Evolutionary conservation across 768 basidiomycete genomes (phyloP).

Genomic region (Hemileccinum impolitum): DNA sequence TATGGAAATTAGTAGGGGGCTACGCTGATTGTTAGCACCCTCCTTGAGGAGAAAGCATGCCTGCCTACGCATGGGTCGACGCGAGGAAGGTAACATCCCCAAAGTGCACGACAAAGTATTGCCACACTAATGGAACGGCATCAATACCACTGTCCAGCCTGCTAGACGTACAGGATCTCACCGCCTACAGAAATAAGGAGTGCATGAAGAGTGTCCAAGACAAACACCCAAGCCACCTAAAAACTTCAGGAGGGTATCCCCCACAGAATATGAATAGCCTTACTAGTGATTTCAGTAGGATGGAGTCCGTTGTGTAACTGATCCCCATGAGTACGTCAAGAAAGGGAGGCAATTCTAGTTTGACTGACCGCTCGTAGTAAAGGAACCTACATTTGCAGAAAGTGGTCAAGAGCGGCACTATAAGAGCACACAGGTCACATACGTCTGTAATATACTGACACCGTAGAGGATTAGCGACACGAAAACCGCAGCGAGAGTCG

Average conservation of each 20-base stretch:
- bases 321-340: constrained; percentile 2
- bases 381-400: constrained; percentile 16
- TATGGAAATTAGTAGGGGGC: constrained; percentile 20
- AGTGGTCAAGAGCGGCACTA: background rate
- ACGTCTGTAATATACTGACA: constrained; percentile 26
- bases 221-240: constrained; percentile 22
- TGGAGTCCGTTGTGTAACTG: constrained; percentile 14
- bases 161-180: constrained; percentile 1
- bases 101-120: constrained; percentile 22
- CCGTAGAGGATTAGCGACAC: constrained; percentile 23
- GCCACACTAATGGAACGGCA: constrained; percentile 14
- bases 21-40: constrained; percentile 10
- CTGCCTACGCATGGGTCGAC: constrained; percentile 19
- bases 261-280: background rate
- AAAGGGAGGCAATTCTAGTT: background rate
- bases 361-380: constrained; percentile 24
- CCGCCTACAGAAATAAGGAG: constrained; percentile 18
- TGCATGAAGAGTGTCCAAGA: constrained; percentile 16
- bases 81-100: constrained; percentile 13
- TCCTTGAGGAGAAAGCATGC: constrained; percentile 4
- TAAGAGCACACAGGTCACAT: background rate
- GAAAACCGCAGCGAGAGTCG: constrained; percentile 19
- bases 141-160: constrained; percentile 1
- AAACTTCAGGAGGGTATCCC: background rate
- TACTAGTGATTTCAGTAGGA: constrained; percentile 17